Evolutionary conservation across 2,329 filamentous ascomycete species (phyloP).

Genomic region (Hypomyces rosellus): DNA sequence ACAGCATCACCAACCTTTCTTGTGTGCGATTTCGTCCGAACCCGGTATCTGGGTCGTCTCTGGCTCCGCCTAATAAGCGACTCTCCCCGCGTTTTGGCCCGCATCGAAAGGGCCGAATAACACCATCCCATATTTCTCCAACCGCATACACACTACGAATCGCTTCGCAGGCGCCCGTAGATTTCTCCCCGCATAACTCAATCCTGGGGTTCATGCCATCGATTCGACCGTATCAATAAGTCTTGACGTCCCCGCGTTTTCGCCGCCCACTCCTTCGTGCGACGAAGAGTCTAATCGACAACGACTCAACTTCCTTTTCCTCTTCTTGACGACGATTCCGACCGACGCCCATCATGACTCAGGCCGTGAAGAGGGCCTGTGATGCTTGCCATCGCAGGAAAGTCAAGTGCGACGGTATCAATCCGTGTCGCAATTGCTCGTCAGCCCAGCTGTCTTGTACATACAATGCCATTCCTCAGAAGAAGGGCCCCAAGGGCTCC

Average conservation of each 20-base stretch:
- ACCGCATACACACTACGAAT: not conserved
- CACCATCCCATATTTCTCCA: slow-evolving; percentile 1
- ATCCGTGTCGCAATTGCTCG: slow-evolving; percentile 65
- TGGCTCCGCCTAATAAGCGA: slow-evolving; percentile 13
- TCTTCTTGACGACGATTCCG: not conserved
- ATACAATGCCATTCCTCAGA: slow-evolving; percentile 69
- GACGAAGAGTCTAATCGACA: not conserved
- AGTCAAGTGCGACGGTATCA: slow-evolving; percentile 66
- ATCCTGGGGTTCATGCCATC: not conserved
- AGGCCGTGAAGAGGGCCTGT: slow-evolving; percentile 57
- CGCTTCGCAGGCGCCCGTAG: not conserved
- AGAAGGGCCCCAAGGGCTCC: slow-evolving; percentile 70
- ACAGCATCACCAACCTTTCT: not conserved
- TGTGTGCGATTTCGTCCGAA: not conserved
- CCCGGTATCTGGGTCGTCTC: slow-evolving; percentile 4
- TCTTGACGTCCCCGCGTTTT: not conserved
- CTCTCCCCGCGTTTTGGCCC: slow-evolving; percentile 12
- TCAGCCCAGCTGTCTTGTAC: slow-evolving; percentile 63
- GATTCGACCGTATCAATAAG: not conserved
- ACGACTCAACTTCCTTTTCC: not conserved
- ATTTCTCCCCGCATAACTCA: not conserved
- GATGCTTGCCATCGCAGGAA: slow-evolving; percentile 70
- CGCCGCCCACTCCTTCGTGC: not conserved
- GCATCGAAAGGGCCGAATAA: slow-evolving; percentile 15
- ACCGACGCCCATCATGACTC: slow-evolving; percentile 33